Base-by-base conservation (phyloP, 2,329 filamentous ascomycete species). In the Hypoxylon sp. region DNA sequence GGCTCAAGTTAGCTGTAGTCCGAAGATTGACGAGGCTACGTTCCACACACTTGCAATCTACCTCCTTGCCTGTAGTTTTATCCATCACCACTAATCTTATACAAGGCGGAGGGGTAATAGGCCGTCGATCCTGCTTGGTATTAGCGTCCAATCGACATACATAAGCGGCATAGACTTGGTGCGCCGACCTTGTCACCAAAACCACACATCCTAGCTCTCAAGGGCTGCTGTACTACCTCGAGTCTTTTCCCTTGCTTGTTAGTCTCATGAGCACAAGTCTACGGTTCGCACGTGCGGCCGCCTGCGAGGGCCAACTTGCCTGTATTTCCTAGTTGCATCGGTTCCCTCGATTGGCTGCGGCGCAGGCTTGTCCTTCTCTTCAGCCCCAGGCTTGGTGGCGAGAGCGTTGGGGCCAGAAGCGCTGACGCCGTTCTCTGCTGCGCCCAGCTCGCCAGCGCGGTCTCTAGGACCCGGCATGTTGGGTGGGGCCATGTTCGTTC, bases 131-230 rank as follows among this genome's bases (percentile, higher is more conserved):
- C 91, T 97, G 73, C 58, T 53, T 22, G 30, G 39, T 22, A 49
- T 70, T 59, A 62, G 64, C 64, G 44, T 51, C 68, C n/a, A 41
- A 59, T 54, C 49, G 32, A 20, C 48, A 19, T 39, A 46, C 22
- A 68, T 39, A 53, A 30, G 58, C 43, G 8, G 15, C 54, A 50
- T 19, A 55, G 54, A 46, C 55, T 54, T 26, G 47, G 34, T 55
- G 61, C 59, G 71, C 81, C 59, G 80, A 95, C 92, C 86, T 98
- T 99, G 82, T 99, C 95, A 66, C 95, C 95, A 80, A 98, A 99
- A 6, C 95, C 95, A 81, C 95, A 99, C 95, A 98, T 98, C 65
- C 95, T 91, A 69, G 95, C 95, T 72, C 95, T 89, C 72, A 92
- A 85, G 52, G 95, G 95, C 78, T 98, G 93, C 80, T 99, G 95